Conservation (phyloP, 345 rosid species). For the Linum tenue region DNA sequence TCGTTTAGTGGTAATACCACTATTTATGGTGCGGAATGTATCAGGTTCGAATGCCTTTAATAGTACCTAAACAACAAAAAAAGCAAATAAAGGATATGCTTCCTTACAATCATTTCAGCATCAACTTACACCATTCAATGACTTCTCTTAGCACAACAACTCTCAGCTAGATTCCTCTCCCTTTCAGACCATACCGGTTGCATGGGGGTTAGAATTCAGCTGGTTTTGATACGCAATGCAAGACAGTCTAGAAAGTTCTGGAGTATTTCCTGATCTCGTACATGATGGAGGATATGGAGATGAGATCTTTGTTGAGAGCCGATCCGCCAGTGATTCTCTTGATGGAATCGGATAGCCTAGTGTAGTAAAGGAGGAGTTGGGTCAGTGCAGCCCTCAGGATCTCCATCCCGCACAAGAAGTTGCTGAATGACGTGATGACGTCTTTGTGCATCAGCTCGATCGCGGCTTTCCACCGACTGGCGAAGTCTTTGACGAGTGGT, state of each 20-base stretch:
- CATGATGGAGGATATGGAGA: conserved; percentile 87
- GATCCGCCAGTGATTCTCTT: conserved; percentile 76
- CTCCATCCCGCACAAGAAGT: conserved; percentile 94
- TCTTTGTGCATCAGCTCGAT: conserved; percentile 98
- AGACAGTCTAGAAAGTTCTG: conserved; percentile 51
- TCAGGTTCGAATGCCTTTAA: too few relatives aligned
- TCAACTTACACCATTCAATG: too few relatives aligned
- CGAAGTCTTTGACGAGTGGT: conserved; percentile 80
- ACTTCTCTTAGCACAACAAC: too few relatives aligned
- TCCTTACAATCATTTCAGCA: too few relatives aligned
- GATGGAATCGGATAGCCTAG: conserved; percentile 82
- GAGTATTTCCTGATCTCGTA: conserved; percentile 93
- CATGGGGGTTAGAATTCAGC: too few relatives aligned
- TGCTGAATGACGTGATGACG: conserved; percentile 94
- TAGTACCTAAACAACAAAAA: too few relatives aligned
- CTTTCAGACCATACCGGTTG: too few relatives aligned
- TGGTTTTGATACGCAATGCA: too few relatives aligned
- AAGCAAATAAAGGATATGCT: too few relatives aligned
- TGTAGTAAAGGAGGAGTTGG: conserved; percentile 84
- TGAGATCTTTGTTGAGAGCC: conserved; percentile 75
- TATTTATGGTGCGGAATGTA: too few relatives aligned
- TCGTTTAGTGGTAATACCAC: too few relatives aligned
- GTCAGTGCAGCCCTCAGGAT: conserved; percentile 92
- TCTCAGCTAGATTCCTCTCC: too few relatives aligned
- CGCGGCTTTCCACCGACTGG: conserved; percentile 81